Percentiles rank a stretch among this genome's conserved stretches.
phyloP scores from a whole-genome alignment of 73 alveolate species.

The Paramecium caudatum region DNA sequence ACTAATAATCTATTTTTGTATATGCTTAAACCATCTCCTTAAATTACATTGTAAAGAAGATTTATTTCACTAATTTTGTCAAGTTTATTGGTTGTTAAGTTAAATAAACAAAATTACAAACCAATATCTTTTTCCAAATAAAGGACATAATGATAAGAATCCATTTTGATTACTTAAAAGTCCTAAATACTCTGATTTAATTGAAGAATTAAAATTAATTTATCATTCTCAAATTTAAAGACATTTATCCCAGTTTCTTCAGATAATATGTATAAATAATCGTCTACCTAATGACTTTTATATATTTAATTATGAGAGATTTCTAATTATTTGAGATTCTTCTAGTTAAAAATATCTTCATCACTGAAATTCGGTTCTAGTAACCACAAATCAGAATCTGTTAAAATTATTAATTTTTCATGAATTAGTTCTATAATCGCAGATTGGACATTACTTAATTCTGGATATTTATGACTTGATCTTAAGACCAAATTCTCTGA shows the following conservation, averaged over 20 bases:
- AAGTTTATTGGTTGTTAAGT: too few species aligned
- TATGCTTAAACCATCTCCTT: too few species aligned
- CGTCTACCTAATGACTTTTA: not conserved
- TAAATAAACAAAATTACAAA: too few species aligned
- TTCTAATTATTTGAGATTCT: not conserved
- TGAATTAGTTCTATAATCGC: not conserved
- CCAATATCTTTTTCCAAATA: too few species aligned
- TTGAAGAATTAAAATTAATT: too few species aligned
- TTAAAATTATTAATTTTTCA: slow-evolving; percentile 4
- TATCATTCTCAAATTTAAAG: too few species aligned
- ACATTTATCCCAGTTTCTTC: not conserved
- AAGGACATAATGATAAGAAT: too few species aligned
- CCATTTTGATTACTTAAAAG: too few species aligned
- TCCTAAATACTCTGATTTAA: too few species aligned
- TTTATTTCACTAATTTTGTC: too few species aligned
- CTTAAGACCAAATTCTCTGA: slow-evolving; percentile 1
- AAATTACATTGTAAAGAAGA: too few species aligned
- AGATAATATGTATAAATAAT: not conserved
- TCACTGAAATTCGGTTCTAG: slow-evolving; percentile 7
- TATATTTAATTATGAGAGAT: not conserved
- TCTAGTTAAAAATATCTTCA: slow-evolving; percentile 2
- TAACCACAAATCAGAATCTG: not conserved
- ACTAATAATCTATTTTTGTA: too few species aligned
- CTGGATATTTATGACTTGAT: not conserved
- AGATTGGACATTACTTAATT: not conserved